phyloP scores from a whole-genome alignment of 139 green algal species.

The Chlorella sp. region DNA sequence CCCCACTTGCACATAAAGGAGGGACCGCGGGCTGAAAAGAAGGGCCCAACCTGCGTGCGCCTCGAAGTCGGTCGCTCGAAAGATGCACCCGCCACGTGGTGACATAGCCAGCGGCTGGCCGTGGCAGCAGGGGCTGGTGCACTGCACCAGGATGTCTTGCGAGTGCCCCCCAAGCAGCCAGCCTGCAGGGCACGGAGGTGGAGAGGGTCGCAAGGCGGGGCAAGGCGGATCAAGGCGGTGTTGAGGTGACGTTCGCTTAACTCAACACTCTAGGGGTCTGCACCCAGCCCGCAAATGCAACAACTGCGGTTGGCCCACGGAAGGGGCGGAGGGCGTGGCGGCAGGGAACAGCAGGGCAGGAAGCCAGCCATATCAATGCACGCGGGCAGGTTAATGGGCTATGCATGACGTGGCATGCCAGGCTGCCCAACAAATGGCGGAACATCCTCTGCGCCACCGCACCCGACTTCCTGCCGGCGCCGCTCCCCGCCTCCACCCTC shows the following conservation, averaged over 20 bases:
- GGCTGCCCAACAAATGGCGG: too few species aligned
- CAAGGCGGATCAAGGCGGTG: not conserved
- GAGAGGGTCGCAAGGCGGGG: not conserved
- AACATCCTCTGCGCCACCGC: too few species aligned
- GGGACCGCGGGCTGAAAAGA: too few species aligned
- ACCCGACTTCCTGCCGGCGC: too few species aligned
- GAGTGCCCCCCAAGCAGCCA: not conserved
- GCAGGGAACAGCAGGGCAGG: too few species aligned
- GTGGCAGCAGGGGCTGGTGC: slow-evolving; percentile 7
- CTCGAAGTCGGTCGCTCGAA: not conserved
- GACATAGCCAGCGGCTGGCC: not conserved
- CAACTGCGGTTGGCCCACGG: not conserved
- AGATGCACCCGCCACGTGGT: not conserved
- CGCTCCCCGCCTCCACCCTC: too few species aligned
- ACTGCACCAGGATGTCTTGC: not conserved
- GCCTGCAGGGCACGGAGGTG: not conserved
- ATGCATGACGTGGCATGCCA: too few species aligned
- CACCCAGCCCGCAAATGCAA: not conserved
- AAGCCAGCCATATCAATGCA: too few species aligned
- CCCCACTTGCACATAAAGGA: too few species aligned
- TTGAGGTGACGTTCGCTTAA: too few species aligned
- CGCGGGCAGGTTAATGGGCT: too few species aligned
- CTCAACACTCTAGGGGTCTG: too few species aligned
- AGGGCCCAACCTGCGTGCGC: not conserved
- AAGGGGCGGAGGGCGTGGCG: not conserved